A percentile compares a stretch with the other conserved stretches of the same genome.
phyloP scores from a whole-genome alignment of 2,329 filamentous ascomycete genomes.

The Colletotrichum aenigma region DNA sequence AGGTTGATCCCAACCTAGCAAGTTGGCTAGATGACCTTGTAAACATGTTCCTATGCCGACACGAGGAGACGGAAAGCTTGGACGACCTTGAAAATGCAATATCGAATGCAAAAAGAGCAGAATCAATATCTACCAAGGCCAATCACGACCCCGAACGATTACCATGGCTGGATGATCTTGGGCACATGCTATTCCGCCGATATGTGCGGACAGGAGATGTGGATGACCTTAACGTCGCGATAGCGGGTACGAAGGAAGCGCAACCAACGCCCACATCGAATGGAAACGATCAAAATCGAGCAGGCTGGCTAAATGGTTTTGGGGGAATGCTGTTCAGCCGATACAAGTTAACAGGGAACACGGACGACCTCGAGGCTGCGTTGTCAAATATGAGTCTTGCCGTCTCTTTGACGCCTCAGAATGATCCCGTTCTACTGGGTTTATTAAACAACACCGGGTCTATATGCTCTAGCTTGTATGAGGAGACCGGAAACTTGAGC shows the following conservation, averaged over 20 bases:
- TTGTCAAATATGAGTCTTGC: neutral
- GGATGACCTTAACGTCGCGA: neutral
- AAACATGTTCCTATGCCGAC: neutral
- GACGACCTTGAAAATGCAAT: neutral
- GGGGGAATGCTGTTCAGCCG: neutral
- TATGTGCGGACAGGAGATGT: neutral
- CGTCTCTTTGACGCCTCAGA: neutral
- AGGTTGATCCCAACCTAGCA: neutral
- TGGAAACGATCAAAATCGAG: neutral
- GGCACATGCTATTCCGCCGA: neutral
- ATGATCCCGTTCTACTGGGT: neutral
- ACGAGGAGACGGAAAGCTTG: neutral
- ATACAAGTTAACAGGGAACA: neutral
- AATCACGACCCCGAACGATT: neutral
- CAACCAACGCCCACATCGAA: neutral
- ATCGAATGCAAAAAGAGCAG: neutral
- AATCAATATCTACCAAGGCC: neutral
- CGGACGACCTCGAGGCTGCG: neutral
- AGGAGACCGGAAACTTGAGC: neutral
- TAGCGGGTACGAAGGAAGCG: neutral
- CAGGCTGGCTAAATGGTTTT: neutral
- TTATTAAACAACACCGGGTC: neutral
- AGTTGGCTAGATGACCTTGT: neutral
- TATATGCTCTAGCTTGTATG: neutral
- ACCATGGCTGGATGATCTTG: neutral